phyloP scores from a whole-genome alignment of 2,329 filamentous ascomycete genomes.

The Orbilia brochopaga region DNA sequence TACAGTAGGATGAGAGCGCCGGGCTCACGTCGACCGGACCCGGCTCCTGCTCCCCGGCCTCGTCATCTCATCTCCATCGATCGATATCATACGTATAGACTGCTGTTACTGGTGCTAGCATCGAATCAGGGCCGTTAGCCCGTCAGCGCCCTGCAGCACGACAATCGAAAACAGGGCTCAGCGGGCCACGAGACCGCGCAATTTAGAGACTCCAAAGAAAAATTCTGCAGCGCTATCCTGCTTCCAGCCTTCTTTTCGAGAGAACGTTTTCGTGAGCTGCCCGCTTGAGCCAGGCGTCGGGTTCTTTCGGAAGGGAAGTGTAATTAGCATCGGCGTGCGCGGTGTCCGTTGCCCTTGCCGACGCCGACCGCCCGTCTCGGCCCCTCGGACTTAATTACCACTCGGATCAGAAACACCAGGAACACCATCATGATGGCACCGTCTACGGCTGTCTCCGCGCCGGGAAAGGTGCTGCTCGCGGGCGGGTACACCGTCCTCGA shows the following conservation, averaged over 20 bases:
- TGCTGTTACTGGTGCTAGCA: too few relatives aligned
- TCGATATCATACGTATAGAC: too few relatives aligned
- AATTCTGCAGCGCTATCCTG: constrained; percentile 15
- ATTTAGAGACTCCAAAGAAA: too few relatives aligned
- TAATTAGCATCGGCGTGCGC: neutral
- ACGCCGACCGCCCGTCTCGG: too few relatives aligned
- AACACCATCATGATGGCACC: constrained; percentile 6
- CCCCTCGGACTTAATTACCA: neutral
- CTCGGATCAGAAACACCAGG: neutral
- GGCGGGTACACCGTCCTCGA: constrained; percentile 96
- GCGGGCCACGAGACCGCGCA: neutral
- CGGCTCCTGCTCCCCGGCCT: constrained; percentile 5
- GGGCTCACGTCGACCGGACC: neutral
- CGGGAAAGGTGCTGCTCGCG: constrained; percentile 92
- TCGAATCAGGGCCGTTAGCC: neutral
- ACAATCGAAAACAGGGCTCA: too few relatives aligned
- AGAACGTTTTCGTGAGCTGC: constrained; percentile 39
- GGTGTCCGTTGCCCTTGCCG: too few relatives aligned
- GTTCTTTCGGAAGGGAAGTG: constrained; percentile 37
- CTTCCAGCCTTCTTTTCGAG: neutral
- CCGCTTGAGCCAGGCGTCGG: constrained; percentile 20
- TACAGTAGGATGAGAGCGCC: too few relatives aligned
- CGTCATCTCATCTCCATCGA: constrained; percentile 27
- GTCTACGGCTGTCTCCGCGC: constrained; percentile 74
- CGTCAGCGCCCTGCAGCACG: neutral